These are phyloP conservation scores for Coemansia reversa DNA, from an alignment of 192 early-diverging fungal genomes.

Conservation along the genomic window DNA sequence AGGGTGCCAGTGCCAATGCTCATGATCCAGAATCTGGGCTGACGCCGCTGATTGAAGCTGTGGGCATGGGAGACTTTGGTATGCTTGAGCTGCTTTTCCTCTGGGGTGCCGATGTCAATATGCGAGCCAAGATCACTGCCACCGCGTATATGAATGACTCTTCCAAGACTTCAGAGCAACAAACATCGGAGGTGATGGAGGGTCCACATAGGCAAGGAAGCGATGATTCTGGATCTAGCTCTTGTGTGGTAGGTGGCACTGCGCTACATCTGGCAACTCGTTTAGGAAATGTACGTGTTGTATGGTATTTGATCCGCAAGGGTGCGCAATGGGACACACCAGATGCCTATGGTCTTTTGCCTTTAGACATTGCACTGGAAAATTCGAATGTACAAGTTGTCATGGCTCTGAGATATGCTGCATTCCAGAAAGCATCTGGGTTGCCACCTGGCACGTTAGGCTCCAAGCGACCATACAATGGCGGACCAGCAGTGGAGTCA, in stretches of 20 bases:
- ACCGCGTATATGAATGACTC: slow-evolving; percentile 37
- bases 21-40: slow-evolving; percentile 62
- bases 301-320: slow-evolving; percentile 69
- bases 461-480: slow-evolving; percentile 14
- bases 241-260: slow-evolving; percentile 57
- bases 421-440: slow-evolving; percentile 50
- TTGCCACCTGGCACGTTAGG: slow-evolving; percentile 37
- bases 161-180: slow-evolving; percentile 4
- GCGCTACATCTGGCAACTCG: slow-evolving; percentile 73
- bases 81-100: slow-evolving; percentile 77
- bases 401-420: slow-evolving; percentile 54
- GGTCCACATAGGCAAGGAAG: neutral
- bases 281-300: slow-evolving; percentile 65
- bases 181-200: too few species aligned
- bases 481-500: slow-evolving; percentile 20
- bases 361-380: slow-evolving; percentile 55
- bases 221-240: neutral
- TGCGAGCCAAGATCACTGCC: slow-evolving; percentile 54
- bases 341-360: slow-evolving; percentile 61
- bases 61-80: slow-evolving; percentile 62
- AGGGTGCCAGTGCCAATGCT: slow-evolving; percentile 70
- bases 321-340: slow-evolving; percentile 71
- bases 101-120: slow-evolving; percentile 75
- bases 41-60: slow-evolving; percentile 69
- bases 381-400: slow-evolving; percentile 52